Base-by-base conservation (phyloP, 768 basidiomycete genomes). In the Daedaleopsis sinensis region DNA sequence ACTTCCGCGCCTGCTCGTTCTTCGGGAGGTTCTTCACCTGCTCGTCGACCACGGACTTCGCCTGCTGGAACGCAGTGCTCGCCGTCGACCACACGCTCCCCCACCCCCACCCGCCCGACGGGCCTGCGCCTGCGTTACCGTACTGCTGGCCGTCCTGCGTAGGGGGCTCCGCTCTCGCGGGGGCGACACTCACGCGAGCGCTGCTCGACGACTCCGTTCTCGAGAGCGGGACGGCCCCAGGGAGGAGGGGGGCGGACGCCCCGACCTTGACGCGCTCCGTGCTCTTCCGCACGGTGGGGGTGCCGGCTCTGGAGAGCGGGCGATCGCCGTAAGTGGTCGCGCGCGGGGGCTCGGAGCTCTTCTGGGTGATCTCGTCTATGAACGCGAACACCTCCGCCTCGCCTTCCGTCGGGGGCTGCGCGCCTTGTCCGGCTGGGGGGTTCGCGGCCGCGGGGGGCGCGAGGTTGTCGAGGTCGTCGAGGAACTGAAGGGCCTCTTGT, bases 321-420 rank as follows among this genome's bases (percentile, higher is more conserved):
- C 85, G 78, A 52, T 87, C 85, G 58, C 83, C 76, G 66, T 84
- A 82, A 18, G 82, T 80, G 32, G 82, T 76, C 5, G 84, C 69
- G 27, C 89, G 86, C 19, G 88, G 85, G 13, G 91, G 89, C 65
- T 91, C 91, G 7, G 89, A 82, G 74, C 88, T 90, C 76, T 94
- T 96, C 84, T 93, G 92, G 0, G 92, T 94, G 65, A 96, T 93
- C 76, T 97, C 93, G 73, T 97, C 93, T 44, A 97, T 85, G 79
- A 96, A 96, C 16, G 94, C 94, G 27, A 96, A 85, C 24, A 92
- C 94, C 63, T 93, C 91, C 59, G 84, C 84, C 66, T 95, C 90
- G 36, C 86, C 87, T 63, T 84, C 84, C 42, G 67, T 47, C 10
- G 64, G 59, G 12, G 64, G 61, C 5, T 57, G 63, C 19, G 49